A percentile compares a stretch with the other conserved stretches of the same genome.
These are phyloP conservation scores for Inga oerstediana DNA, from an alignment of 306 rosid species.

Conservation along the genomic window DNA sequence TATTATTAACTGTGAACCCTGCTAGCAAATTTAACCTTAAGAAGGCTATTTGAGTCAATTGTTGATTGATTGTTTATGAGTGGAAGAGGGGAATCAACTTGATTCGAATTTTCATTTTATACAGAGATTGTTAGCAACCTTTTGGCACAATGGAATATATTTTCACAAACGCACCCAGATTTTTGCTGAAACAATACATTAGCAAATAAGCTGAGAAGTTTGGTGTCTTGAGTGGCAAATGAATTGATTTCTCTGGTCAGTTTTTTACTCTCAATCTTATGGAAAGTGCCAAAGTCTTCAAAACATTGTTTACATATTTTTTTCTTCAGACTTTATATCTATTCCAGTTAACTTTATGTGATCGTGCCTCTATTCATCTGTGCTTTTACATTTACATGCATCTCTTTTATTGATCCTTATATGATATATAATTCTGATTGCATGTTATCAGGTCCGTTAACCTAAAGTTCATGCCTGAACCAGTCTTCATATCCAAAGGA, in stretches of 20 bases:
- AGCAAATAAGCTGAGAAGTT: slow-evolving; percentile 6
- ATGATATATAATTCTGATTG: slow-evolving; percentile 38
- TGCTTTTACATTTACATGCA: background rate
- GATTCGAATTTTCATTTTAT: slow-evolving; percentile 8
- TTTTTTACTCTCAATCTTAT: background rate
- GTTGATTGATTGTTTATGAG: slow-evolving; percentile 17
- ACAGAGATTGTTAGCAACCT: slow-evolving; percentile 6
- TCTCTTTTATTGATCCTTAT: slow-evolving; percentile 8
- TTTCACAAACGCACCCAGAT: slow-evolving; percentile 16
- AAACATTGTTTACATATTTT: background rate
- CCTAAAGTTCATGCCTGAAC: slow-evolving; percentile 91
- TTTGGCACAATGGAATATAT: slow-evolving; percentile 6
- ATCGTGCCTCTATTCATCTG: background rate
- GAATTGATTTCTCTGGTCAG: background rate
- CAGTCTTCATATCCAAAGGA: slow-evolving; percentile 79
- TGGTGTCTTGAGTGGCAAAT: slow-evolving; percentile 1
- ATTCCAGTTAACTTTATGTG: slow-evolving; percentile 3
- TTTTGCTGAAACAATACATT: background rate
- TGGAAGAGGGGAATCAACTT: slow-evolving; percentile 19
- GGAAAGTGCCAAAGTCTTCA: slow-evolving; percentile 2
- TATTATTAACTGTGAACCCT: slow-evolving; percentile 21
- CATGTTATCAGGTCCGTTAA: slow-evolving; percentile 81
- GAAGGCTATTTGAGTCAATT: slow-evolving; percentile 4
- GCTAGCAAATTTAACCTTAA: slow-evolving; percentile 10
- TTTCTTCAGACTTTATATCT: background rate